Evolutionary conservation across 768 basidiomycete genomes (phyloP).

Genomic region (Mycena crocata): DNA sequence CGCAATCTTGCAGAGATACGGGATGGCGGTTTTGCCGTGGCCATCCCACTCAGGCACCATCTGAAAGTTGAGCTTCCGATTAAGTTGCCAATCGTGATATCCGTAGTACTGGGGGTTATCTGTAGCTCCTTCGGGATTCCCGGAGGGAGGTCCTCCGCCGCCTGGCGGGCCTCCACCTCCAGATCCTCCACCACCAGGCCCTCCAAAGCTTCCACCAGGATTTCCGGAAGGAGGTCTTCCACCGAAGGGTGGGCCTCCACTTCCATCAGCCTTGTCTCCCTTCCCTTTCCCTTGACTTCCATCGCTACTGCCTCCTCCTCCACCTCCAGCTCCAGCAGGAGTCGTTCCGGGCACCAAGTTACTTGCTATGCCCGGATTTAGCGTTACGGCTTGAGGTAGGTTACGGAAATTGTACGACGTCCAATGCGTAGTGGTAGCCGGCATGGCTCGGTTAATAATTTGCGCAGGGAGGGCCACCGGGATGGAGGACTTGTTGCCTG

Average conservation of each 20-base stretch:
- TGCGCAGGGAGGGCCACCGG: no score
- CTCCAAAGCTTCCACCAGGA: no score
- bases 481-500: no score
- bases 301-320: background rate
- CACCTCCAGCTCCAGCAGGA: background rate
- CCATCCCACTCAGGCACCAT: conserved; percentile 14
- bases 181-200: background rate
- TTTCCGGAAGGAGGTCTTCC: background rate
- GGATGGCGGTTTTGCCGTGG: background rate
- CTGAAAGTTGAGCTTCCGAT: background rate
- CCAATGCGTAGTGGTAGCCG: background rate
- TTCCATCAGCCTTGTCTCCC: no score
- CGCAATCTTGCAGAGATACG: conserved; percentile 3
- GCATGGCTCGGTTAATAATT: no score
- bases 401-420: conserved; percentile 1
- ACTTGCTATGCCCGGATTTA: no score
- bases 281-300: no score
- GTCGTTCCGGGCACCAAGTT: no score
- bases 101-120: background rate
- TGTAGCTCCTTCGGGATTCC: background rate
- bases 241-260: background rate
- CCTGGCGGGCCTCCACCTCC: conserved; percentile 3
- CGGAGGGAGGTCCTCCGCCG: conserved; percentile 6
- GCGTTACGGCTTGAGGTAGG: background rate
- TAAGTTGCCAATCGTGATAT: background rate